Evolutionary conservation across 805 yeast genomes (phyloP).

Genomic region (Metschnikowia borealis): DNA sequence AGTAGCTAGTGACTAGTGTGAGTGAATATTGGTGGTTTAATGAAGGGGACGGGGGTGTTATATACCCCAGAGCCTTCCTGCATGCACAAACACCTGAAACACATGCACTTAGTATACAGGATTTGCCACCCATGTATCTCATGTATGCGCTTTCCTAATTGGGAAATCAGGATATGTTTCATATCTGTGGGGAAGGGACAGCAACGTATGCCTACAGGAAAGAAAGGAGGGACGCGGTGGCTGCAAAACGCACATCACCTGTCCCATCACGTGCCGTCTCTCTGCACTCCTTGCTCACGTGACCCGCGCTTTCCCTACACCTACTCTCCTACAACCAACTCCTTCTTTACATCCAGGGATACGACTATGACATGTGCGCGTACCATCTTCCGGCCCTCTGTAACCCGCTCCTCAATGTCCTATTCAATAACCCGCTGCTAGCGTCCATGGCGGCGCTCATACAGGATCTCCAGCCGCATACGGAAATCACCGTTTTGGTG

Average conservation of each 20-base stretch:
- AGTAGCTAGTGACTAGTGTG: too few species aligned
- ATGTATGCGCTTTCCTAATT: too few species aligned
- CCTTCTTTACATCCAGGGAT: background rate
- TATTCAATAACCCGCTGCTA: slow-evolving; percentile 58
- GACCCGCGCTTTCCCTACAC: background rate
- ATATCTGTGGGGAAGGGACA: too few species aligned
- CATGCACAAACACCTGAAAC: too few species aligned
- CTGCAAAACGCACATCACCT: background rate
- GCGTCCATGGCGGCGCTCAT: slow-evolving; percentile 39
- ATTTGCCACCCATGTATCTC: too few species aligned
- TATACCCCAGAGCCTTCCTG: too few species aligned
- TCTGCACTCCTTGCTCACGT: background rate
- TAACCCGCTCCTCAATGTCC: slow-evolving; percentile 61
- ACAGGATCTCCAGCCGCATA: slow-evolving; percentile 44
- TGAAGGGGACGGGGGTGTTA: too few species aligned
- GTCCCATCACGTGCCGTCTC: too few species aligned
- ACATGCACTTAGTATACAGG: too few species aligned
- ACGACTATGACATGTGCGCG: background rate
- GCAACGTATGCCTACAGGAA: too few species aligned
- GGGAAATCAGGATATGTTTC: too few species aligned
- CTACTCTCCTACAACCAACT: background rate
- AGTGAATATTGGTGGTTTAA: too few species aligned
- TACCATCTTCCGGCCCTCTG: slow-evolving; percentile 48
- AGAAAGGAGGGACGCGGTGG: background rate
- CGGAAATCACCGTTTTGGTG: slow-evolving; percentile 55